Conservation (phyloP, 805 yeast genomes). For the Wickerhamomyces chaumierensis region DNA sequence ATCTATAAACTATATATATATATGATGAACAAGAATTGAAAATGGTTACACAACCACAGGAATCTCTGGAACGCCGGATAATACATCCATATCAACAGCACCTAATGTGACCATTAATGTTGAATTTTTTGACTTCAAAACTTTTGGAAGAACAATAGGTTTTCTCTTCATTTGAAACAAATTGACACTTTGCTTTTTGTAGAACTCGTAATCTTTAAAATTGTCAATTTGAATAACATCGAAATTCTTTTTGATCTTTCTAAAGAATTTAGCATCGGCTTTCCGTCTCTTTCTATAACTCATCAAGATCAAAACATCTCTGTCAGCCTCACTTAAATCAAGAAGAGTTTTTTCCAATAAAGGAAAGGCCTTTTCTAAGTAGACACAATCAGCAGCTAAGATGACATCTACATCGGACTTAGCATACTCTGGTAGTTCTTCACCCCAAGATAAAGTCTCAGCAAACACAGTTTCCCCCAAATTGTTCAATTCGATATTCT, state of each 20-base stretch:
- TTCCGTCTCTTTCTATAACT: conserved; percentile 44
- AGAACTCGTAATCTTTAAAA: conserved; percentile 24
- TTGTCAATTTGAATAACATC: conserved; percentile 20
- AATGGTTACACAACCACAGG: too few relatives aligned
- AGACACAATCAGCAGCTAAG: conserved; percentile 52
- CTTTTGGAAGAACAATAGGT: too few relatives aligned
- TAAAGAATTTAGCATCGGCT: conserved; percentile 24
- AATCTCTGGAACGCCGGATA: too few relatives aligned
- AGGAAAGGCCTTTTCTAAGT: conserved; percentile 42
- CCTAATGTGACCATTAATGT: too few relatives aligned
- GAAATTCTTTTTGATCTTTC: conserved; percentile 22
- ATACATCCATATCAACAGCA: too few relatives aligned
- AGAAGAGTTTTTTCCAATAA: conserved; percentile 36
- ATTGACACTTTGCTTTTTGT: conserved; percentile 28
- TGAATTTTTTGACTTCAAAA: too few relatives aligned
- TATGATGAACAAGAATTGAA: not conserved
- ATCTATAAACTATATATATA: conserved; percentile 1
- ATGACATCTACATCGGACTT: conserved; percentile 29
- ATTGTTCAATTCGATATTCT: conserved; percentile 31
- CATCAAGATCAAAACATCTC: conserved; percentile 35
- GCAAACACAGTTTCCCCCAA: conserved; percentile 27
- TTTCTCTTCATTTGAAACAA: conserved; percentile 27
- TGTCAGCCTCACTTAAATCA: conserved; percentile 25
- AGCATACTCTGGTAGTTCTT: conserved; percentile 25
- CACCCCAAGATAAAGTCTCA: conserved; percentile 34